These are phyloP conservation scores for Pythium monospermum DNA, from an alignment of 352 stramenopile species.

Conservation along the genomic window DNA sequence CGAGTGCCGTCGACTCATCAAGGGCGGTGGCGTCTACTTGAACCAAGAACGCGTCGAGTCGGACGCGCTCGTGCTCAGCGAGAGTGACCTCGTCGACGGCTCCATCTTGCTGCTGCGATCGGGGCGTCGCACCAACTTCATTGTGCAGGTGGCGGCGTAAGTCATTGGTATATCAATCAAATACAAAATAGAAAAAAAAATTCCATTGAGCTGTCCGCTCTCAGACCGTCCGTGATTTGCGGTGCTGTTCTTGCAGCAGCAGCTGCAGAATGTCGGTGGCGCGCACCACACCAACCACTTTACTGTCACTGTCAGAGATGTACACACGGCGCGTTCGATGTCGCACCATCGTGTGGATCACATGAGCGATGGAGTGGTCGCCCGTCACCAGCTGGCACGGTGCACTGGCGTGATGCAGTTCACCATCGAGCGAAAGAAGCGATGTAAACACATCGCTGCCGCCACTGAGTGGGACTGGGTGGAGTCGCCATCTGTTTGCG, in stretches of 20 bases:
- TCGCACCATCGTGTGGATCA: conserved; percentile 42
- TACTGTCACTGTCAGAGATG: conserved; percentile 18
- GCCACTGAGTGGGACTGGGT: no score
- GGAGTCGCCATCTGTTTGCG: background rate
- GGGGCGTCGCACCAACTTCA: conserved; percentile 78
- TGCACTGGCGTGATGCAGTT: background rate
- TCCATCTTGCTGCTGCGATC: conserved; percentile 66
- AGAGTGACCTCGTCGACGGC: conserved; percentile 52
- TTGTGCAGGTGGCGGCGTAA: conserved; percentile 49
- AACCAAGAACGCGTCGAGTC: conserved; percentile 84
- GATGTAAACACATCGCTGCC: conserved; percentile 11
- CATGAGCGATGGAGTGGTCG: conserved; percentile 38
- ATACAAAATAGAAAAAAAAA: conserved; percentile 1
- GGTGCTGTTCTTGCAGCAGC: conserved; percentile 47
- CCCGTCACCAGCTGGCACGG: conserved; percentile 14
- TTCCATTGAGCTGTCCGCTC: background rate
- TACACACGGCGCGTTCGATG: conserved; percentile 28
- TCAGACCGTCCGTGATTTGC: conserved; percentile 10
- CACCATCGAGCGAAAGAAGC: conserved; percentile 24
- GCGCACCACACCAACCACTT: conserved; percentile 35
- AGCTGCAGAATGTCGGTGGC: conserved; percentile 47
- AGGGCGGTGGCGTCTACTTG: conserved; percentile 93
- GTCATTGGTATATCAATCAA: conserved; percentile 2
- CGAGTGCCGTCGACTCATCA: conserved; percentile 94
- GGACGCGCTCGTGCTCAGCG: conserved; percentile 29